These are phyloP conservation scores for Hondaea fermentalgiana DNA, from an alignment of 108 stramenopile genomes.

Conservation along the genomic window DNA sequence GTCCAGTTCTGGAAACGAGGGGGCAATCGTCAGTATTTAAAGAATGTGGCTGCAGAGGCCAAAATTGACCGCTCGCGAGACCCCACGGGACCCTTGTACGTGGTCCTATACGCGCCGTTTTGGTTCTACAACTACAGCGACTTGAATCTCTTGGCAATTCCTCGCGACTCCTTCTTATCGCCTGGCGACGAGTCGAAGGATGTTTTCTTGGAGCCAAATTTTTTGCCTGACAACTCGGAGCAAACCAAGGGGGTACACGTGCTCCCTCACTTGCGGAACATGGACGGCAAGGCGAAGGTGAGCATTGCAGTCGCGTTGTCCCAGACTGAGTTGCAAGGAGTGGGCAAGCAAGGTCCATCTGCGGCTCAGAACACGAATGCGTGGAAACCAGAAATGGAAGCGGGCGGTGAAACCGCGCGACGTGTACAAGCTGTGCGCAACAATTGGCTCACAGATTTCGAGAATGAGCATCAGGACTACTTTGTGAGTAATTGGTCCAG, in stretches of 20 bases:
- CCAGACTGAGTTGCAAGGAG: not conserved
- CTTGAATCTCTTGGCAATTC: not conserved
- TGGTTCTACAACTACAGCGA: slow-evolving; percentile 14
- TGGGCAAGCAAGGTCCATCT: not conserved
- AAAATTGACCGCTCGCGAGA: slow-evolving; percentile 2
- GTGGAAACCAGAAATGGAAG: too few relatives aligned
- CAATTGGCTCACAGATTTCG: not conserved
- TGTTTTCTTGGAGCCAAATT: not conserved
- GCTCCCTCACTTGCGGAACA: not conserved
- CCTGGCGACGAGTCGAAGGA: not conserved
- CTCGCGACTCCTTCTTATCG: not conserved
- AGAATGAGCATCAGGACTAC: not conserved
- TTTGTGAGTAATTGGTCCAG: not conserved
- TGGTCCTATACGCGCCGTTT: not conserved
- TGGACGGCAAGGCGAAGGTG: not conserved
- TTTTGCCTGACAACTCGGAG: not conserved
- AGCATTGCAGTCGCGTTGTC: not conserved
- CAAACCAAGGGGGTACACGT: not conserved
- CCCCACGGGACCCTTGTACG: not conserved
- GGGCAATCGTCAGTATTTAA: not conserved
- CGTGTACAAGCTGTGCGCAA: not conserved
- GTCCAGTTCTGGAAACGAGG: not conserved
- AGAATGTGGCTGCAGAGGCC: not conserved
- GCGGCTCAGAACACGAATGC: too few relatives aligned
- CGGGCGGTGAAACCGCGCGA: too few relatives aligned